Evolutionary conservation across 2,329 filamentous ascomycete genomes (phyloP), one percentile per base, ranked within the genome.

Genomic region (Calycina herbarum): DNA sequence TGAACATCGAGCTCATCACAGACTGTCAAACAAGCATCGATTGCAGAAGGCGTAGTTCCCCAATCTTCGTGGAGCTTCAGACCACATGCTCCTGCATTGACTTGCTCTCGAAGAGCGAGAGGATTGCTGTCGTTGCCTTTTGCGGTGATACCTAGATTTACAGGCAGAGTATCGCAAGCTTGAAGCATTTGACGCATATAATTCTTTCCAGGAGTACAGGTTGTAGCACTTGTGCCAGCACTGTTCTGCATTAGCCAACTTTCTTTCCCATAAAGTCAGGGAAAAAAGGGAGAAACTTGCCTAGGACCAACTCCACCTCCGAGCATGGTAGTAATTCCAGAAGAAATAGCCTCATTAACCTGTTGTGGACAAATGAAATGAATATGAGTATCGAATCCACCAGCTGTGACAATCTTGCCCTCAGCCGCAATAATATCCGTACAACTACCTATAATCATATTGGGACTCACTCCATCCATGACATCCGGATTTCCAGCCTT

Each of bases 401-500:
- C 94, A 1, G 93, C 91, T 0, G 94, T 98, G 62, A 98, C 80
- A 69, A 98, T 97, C 80, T 92, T 92, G 72, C 91, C 88, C 79
- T 98, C 94, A 15, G 88, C 94, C 20, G 94, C 93, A 75, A 98
- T 88, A 27, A 97, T 92, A 81, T 98, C 94, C 0, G 94, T 98
- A 71, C 91, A 92, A 69, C 89, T 90, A 11, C 94, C 94, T 10
- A 97, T 87, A 1, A 97, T 81, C 88, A 98, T 87, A 64, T 88
- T 84, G 0, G 87, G 82, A 66, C 89, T 83, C 6, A 98, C 92
- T 4, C 92, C 92, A 38, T 95, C 90, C 94, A 97, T 97, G 58
- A 96, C 87, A 78, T 98, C 94, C n/a, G 94, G 94, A 74, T 97
- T 98, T 24, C 94, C 94, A 17, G 94, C 93, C 79, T 98, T 97